phyloP scores from a whole-genome alignment of 257 asterid genomes.

The Nicotiana benthamiana region DNA sequence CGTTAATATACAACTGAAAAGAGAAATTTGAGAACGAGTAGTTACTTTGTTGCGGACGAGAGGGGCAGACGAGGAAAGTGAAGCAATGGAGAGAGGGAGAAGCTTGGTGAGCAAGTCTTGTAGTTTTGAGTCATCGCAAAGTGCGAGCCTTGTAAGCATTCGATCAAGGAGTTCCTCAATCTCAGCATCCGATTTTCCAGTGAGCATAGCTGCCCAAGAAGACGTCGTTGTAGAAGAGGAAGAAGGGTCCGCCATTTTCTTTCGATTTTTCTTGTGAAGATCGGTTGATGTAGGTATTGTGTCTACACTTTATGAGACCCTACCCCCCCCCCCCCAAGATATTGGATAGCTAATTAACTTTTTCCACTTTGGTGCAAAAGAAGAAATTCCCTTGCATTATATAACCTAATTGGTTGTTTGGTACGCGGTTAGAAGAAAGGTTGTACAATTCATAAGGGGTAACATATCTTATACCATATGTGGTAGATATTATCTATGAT shows the following conservation, averaged over 20 bases:
- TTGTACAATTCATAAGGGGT: too few species aligned
- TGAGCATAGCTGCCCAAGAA: conserved; percentile 42
- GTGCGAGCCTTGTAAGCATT: conserved; percentile 88
- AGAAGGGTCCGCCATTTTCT: conserved; percentile 44
- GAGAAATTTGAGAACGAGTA: neutral
- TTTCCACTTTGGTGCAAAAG: neutral
- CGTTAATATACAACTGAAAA: neutral
- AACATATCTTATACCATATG: too few species aligned
- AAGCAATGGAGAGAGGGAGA: conserved; percentile 81
- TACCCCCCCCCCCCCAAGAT: too few species aligned
- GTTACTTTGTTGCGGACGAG: conserved; percentile 75
- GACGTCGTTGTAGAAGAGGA: conserved; percentile 21
- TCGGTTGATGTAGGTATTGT: neutral
- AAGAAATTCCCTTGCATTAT: too few species aligned
- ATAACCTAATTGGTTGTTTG: too few species aligned
- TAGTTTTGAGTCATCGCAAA: conserved; percentile 80
- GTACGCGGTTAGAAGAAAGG: too few species aligned
- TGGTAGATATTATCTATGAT: too few species aligned
- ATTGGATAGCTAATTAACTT: neutral
- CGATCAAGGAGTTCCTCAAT: conserved; percentile 79
- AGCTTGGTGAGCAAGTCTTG: conserved; percentile 85
- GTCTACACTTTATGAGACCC: neutral
- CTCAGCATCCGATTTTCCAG: conserved; percentile 69
- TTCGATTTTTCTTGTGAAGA: neutral
- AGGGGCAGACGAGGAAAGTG: conserved; percentile 58